A percentile compares a stretch with the other conserved stretches of the same genome.
These are phyloP conservation scores for Herpetomonas samuelpessoai DNA, from an alignment of 208 protist genomes.

Conservation along the genomic window DNA sequence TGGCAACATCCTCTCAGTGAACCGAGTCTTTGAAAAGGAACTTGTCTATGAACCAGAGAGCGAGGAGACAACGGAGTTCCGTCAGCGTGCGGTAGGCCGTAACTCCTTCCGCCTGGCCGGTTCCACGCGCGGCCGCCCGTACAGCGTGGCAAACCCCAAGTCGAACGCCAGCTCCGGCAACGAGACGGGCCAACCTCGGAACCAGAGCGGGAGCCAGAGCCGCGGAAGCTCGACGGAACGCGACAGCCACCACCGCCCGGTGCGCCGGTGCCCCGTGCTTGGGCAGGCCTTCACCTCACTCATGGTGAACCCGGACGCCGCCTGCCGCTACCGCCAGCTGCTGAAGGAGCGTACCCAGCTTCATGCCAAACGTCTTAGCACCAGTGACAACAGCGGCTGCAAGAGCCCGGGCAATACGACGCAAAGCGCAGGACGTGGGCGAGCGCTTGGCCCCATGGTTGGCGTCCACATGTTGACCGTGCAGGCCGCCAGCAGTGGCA, in stretches of 20 bases:
- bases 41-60: too few relatives aligned
- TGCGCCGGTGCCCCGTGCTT: neutral
- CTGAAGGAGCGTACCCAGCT: neutral
- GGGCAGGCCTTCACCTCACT: neutral
- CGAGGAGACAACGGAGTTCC: too few relatives aligned
- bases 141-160: too few relatives aligned
- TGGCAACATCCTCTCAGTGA: constrained; percentile 11
- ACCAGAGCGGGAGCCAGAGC: neutral
- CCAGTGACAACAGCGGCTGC: too few relatives aligned
- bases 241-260: neutral
- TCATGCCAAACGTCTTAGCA: neutral
- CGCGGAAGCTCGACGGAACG: neutral
- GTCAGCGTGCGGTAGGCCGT: too few relatives aligned
- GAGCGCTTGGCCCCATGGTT: too few relatives aligned
- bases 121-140: too few relatives aligned
- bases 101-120: neutral
- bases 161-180: too few relatives aligned
- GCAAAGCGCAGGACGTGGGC: neutral
- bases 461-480: neutral
- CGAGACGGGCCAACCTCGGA: neutral
- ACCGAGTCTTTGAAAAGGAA: constrained; percentile 1
- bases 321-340: neutral
- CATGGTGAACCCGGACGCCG: neutral
- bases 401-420: neutral
- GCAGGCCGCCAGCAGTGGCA: neutral